Evolutionary conservation across 2,329 filamentous ascomycete genomes (phyloP).

Genomic region (Stenocarpella maydis): DNA sequence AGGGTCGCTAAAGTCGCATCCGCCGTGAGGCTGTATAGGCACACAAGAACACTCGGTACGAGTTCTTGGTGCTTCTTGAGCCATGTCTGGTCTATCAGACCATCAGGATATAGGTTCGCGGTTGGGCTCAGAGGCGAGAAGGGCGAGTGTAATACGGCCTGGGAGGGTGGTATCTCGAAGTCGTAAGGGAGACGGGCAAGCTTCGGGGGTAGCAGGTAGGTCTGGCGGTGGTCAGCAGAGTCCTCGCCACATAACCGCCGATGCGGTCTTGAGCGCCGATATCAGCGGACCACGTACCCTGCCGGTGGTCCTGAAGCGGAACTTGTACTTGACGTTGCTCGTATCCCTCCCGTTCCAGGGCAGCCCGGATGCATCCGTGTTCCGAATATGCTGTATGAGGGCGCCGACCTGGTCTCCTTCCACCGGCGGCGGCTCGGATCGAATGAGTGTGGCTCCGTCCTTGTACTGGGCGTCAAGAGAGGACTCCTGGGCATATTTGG

Average conservation of each 20-base stretch:
- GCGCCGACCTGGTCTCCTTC: conserved; percentile 70
- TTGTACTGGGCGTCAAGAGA: conserved; percentile 60
- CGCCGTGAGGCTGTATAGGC: conserved; percentile 80
- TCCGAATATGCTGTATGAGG: conserved; percentile 71
- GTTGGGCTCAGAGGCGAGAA: conserved; percentile 88
- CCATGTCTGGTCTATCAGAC: conserved; percentile 83
- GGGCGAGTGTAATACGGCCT: conserved; percentile 81
- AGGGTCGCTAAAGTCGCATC: conserved; percentile 78
- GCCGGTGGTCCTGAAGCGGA: conserved; percentile 77
- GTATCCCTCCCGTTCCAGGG: conserved; percentile 72
- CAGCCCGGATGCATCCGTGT: conserved; percentile 68
- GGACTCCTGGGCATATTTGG: conserved; percentile 51
- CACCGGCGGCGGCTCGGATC: conserved; percentile 75
- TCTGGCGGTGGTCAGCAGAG: conserved; percentile 47
- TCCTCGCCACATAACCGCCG: not conserved
- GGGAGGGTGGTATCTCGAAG: conserved; percentile 55
- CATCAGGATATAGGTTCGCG: conserved; percentile 88
- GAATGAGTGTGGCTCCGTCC: conserved; percentile 67
- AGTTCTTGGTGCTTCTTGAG: conserved; percentile 87
- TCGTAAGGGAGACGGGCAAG: conserved; percentile 62
- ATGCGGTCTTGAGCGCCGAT: conserved; percentile 28
- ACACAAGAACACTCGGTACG: conserved; percentile 81
- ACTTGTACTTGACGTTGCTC: conserved; percentile 60
- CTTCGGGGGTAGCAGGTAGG: conserved; percentile 64
- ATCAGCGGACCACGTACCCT: conserved; percentile 70